Percentiles rank a stretch among this genome's conserved stretches.
These are phyloP conservation scores for Pholiota conissans DNA, from an alignment of 768 basidiomycete species.

Conservation along the genomic window DNA sequence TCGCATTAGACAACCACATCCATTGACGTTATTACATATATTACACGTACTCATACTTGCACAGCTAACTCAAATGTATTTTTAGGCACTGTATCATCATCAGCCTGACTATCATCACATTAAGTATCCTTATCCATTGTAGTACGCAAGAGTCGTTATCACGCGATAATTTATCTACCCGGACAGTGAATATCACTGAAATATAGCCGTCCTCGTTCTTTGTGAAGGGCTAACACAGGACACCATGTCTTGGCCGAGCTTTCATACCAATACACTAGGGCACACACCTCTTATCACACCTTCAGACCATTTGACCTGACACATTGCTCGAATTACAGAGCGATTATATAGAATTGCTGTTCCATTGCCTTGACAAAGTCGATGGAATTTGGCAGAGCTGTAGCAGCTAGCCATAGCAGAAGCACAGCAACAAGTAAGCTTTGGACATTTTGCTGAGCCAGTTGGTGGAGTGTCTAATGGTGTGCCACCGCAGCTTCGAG, in stretches of 20 bases:
- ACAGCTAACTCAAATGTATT: too few relatives aligned
- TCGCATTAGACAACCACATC: neutral
- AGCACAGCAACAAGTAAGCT: too few relatives aligned
- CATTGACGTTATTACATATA: neutral
- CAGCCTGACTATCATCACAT: neutral
- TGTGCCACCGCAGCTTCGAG: too few relatives aligned
- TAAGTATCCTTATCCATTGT: neutral
- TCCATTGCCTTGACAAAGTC: neutral
- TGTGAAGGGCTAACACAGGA: too few relatives aligned
- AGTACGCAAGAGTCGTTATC: too few relatives aligned
- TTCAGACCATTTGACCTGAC: neutral
- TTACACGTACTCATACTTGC: neutral
- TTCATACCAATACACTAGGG: neutral
- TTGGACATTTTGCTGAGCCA: too few relatives aligned
- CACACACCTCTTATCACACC: neutral
- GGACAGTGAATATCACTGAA: too few relatives aligned
- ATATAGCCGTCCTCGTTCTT: too few relatives aligned
- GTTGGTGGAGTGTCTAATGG: too few relatives aligned
- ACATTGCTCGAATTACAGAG: neutral
- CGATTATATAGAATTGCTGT: neutral
- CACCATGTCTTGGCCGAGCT: neutral
- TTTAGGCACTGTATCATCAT: neutral
- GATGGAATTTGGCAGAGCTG: too few relatives aligned
- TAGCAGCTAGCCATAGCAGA: too few relatives aligned
- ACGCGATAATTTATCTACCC: too few relatives aligned